Base-by-base conservation (phyloP, 192 early-diverging fungal genomes). In the Umbelopsis ramanniana region DNA sequence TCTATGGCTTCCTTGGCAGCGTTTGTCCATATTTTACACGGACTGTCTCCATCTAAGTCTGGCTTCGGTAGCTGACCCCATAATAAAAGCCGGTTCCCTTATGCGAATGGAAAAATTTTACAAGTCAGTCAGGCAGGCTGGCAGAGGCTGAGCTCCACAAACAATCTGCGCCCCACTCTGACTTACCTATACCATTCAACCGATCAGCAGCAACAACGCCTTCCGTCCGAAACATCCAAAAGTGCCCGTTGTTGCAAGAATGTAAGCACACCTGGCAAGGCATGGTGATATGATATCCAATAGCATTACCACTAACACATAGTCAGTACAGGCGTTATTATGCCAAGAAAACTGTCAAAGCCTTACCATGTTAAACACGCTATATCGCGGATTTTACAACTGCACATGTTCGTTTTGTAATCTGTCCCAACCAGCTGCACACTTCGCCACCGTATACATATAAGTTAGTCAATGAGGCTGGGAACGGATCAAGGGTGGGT, bases 221-320 rank as follows among this genome's bases (percentile, higher is more conserved):
- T 47, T 95, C 90, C 0, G 89, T 90, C 46, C 91, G 87, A 77
- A 97, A 97, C 96, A 97, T 98, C 95, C 95, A 97, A 80, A 95
- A 95, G 75, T 98, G 95, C 0, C 97, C 97, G 76, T 98, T 98
- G 83, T 98, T 96, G 76, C 93, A 94, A 24, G 94, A 88, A 50
- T 93, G 91, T 47, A 98, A 83, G 72, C 97, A 98, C 14, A 85
- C 82, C 43, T 89, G 81, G 74, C 97, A 98, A 33, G 95, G 93
- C 72, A 91, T 88, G 2, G 92, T 93, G 37, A 94, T 91, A 73
- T 94, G 91, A 71, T 94, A 94, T 17, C 91, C 93, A 68, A 94
- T 77, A 21, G 86, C 84, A 67, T 93, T 94, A 22, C 93, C 93
- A 57, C 91, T 86, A 67, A 33, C 43, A 38, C 4, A 21, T 2